A percentile compares a stretch with the other conserved stretches of the same genome.
phyloP scores from a whole-genome alignment of 2,329 filamentous ascomycete genomes.

The Aureobasidium subglaciale region DNA sequence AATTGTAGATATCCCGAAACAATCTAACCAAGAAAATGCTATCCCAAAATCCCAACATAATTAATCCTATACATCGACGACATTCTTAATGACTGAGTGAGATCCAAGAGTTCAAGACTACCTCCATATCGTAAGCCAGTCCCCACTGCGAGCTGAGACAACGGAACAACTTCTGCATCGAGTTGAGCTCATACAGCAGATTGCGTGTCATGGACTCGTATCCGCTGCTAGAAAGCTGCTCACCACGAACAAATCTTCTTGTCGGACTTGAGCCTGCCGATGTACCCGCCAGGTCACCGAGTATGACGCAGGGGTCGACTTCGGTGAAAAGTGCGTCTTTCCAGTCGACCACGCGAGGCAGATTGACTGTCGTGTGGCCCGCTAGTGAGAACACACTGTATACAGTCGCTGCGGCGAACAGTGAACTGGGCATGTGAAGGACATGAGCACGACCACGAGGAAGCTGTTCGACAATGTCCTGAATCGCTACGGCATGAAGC shows the following conservation, averaged over 20 bases:
- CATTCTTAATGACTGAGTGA: conserved; percentile 32
- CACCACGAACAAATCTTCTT: conserved; percentile 31
- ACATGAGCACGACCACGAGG: conserved; percentile 39
- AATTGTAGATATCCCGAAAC: not conserved
- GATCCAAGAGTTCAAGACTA: conserved; percentile 39
- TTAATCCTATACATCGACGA: not conserved
- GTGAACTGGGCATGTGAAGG: conserved; percentile 39
- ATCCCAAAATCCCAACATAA: not conserved
- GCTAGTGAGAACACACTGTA: conserved; percentile 37
- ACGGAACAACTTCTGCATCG: conserved; percentile 41
- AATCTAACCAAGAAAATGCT: not conserved
- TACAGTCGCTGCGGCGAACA: conserved; percentile 39
- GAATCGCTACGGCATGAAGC: conserved; percentile 39
- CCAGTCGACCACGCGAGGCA: conserved; percentile 37
- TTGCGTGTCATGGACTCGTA: conserved; percentile 29
- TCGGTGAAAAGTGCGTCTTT: conserved; percentile 32
- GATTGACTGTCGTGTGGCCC: conserved; percentile 31
- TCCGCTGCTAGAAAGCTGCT: conserved; percentile 20
- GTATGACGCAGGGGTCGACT: conserved; percentile 21
- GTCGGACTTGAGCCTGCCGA: conserved; percentile 30
- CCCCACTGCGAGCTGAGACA: conserved; percentile 41
- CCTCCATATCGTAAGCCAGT: conserved; percentile 40
- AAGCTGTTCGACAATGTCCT: conserved; percentile 40
- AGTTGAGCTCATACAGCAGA: conserved; percentile 41
- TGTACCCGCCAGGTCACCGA: conserved; percentile 21